Evolutionary conservation across 306 rosid genomes (phyloP), one percentile per base, ranked within the genome.

Genomic region (Lablab purpureus): DNA sequence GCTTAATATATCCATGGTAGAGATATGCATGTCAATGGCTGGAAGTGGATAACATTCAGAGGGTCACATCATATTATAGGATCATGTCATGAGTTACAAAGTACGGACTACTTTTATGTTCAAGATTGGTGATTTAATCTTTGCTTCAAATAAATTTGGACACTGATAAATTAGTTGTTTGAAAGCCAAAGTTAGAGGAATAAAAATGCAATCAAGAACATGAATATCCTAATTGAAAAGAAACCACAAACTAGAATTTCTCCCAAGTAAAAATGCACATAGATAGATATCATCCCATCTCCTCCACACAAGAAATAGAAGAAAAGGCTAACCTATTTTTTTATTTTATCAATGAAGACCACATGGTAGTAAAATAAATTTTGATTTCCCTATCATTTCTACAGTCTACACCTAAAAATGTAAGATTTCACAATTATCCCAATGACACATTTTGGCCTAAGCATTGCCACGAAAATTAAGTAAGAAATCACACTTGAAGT

Each of bases 271-370:
- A 67, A 34, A 36, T 19, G 21, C 56, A 50, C 25, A 78, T 74
- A 63, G 45, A 74, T 54, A 34, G 45, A 74, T 54, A 34, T 37
- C 55, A 45, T 23, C 41, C 58, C 51, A 58, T 69, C 21, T 37
- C 73, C 52, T 34, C 72, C 80, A 71, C 54, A 52, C 77, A 65
- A 37, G 17, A 66, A 82, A 70, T 27, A 45, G 45, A 52, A 64
- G 30, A 21, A n/a, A 80, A 45, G 60, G 23, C 28, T 49, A 65
- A 76, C n/a, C 47, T 13, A 19, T 9, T 28, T 28, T n/a, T 47
- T 46, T 23, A 46, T 71, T 25, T 23, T 49, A 62, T 17, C 41
- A 51, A 40, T 69, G 10, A 40, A 65, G 40, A 63, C 40, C 76
- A 10, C 50, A 25, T 73, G 59, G 49, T 40, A 15, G 10, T 75